Percentiles rank a stretch among this genome's conserved stretches.
Conservation (phyloP, 1,139 yeast genomes). For the Blastobotrys petasosporus region DNA sequence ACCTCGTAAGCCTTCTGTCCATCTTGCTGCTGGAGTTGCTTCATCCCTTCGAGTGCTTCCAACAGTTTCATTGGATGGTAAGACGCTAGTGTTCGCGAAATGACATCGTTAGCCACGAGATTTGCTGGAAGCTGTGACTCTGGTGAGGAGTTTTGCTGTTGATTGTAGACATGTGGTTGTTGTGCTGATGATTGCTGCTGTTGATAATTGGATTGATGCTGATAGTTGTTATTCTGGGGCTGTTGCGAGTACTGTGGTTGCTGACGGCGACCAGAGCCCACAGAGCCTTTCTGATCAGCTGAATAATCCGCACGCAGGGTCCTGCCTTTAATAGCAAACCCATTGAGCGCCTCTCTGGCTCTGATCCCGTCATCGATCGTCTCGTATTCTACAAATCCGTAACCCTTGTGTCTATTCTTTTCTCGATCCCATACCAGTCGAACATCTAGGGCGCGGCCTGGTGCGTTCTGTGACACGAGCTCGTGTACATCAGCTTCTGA, state of each 20-base stretch:
- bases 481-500: conserved; percentile 84
- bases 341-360: conserved; percentile 81
- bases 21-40: conserved; percentile 54
- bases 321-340: conserved; percentile 66
- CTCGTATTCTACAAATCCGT: conserved; percentile 75
- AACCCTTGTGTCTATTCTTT: conserved; percentile 86
- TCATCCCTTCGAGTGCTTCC: conserved; percentile 55
- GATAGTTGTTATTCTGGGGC: conserved; percentile 52
- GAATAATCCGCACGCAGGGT: conserved; percentile 60
- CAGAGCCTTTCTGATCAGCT: conserved; percentile 41
- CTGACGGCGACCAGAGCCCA: conserved; percentile 36
- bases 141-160: conserved; percentile 4
- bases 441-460: conserved; percentile 53
- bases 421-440: conserved; percentile 77
- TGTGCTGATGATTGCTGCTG: conserved; percentile 11
- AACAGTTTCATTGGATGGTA: conserved; percentile 53
- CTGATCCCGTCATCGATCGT: conserved; percentile 73
- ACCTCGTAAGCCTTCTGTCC: conserved; percentile 61
- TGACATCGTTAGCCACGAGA: conserved; percentile 54
- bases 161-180: not conserved
- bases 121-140: conserved; percentile 35
- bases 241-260: conserved; percentile 42
- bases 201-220: conserved; percentile 31
- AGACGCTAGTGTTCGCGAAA: conserved; percentile 51
- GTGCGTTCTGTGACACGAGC: conserved; percentile 70